Evolutionary conservation across 2,329 filamentous ascomycete species (phyloP).

Genomic region (Stagonosporopsis cucurbitacearum): DNA sequence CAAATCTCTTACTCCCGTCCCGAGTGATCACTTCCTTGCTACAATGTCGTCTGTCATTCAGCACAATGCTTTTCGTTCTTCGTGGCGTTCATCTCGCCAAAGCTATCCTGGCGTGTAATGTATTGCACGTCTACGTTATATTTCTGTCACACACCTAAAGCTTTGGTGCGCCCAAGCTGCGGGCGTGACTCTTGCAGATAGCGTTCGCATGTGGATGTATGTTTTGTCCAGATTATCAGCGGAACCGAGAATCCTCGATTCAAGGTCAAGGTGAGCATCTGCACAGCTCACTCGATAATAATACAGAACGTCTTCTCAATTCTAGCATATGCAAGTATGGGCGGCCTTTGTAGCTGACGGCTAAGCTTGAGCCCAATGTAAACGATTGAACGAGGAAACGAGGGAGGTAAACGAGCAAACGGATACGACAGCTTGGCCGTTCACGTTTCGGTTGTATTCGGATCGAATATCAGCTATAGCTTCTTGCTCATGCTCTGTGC

Average conservation of each 20-base stretch:
- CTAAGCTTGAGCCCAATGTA: no score
- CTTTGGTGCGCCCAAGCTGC: slow-evolving; percentile 33
- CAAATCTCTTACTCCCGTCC: neutral
- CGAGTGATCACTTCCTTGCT: neutral
- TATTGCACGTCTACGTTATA: slow-evolving; percentile 50
- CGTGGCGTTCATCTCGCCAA: neutral
- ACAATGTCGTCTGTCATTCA: neutral
- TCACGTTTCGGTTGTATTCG: neutral
- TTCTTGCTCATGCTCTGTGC: neutral
- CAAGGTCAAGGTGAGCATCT: no score
- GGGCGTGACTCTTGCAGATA: slow-evolving; percentile 28
- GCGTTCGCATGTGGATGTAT: no score
- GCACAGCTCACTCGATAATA: no score
- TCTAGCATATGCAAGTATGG: neutral
- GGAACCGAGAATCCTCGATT: neutral
- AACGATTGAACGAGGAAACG: neutral
- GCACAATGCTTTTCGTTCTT: slow-evolving; percentile 28
- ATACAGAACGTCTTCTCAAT: neutral
- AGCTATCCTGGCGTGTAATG: neutral
- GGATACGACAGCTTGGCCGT: no score
- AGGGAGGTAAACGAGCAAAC: neutral
- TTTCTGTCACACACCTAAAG: slow-evolving; percentile 41
- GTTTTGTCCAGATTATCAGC: neutral
- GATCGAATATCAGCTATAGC: neutral
- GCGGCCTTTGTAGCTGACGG: neutral